phyloP scores from a whole-genome alignment of 2,329 filamentous ascomycete species.

The Incumbomyces lentus region DNA sequence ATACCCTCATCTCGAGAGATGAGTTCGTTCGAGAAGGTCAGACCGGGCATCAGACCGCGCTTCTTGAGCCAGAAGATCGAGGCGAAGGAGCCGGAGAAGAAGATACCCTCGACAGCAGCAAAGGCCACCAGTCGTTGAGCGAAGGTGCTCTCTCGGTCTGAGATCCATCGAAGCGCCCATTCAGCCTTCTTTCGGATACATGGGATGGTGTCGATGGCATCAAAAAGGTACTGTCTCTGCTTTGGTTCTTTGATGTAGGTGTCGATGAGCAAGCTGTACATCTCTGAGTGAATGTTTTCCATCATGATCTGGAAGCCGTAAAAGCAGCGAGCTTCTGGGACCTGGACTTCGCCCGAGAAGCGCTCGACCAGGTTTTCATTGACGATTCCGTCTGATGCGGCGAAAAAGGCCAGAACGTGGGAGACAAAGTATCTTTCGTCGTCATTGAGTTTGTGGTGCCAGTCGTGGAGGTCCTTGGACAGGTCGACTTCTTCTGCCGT shows the following conservation, averaged over 20 bases:
- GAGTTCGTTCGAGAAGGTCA: conserved; percentile 99
- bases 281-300: conserved; percentile 99
- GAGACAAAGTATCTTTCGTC: conserved; percentile 98
- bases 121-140: conserved; percentile 93
- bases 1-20: conserved; percentile 99
- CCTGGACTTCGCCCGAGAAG: conserved; percentile 93
- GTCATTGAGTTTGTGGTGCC: conserved; percentile 94
- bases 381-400: conserved; percentile 96
- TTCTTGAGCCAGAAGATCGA: conserved; percentile 99
- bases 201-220: conserved; percentile 97
- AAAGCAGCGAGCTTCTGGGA: conserved; percentile 97
- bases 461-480: conserved; percentile 97
- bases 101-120: conserved; percentile 96
- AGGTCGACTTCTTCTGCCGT: conserved; percentile 98
- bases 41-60: conserved; percentile 94
- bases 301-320: conserved; percentile 99
- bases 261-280: conserved; percentile 97
- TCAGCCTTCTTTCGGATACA: conserved; percentile 98
- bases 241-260: conserved; percentile 98
- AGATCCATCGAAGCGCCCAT: conserved; percentile 93
- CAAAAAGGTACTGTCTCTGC: conserved; percentile 90
- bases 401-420: conserved; percentile 97
- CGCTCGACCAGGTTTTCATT: conserved; percentile 99
- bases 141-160: conserved; percentile 86
- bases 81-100: conserved; percentile 97